Evolutionary conservation across 106 monocot genomes (phyloP), one percentile per base, ranked within the genome.

Genomic region (Phalaenopsis equestris): DNA sequence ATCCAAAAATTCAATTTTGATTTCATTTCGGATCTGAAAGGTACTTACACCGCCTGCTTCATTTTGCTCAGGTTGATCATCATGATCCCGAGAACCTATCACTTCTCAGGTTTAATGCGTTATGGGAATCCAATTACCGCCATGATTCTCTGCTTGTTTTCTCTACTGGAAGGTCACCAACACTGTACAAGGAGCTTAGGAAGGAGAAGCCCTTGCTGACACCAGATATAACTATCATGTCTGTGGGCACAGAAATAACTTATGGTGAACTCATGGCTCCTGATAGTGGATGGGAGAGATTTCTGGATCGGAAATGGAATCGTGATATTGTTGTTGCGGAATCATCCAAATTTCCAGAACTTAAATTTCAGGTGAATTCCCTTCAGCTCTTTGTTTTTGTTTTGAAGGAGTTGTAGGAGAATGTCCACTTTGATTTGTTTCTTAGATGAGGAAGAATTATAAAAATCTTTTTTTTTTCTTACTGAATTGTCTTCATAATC

Each of bases 141-240:
- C 82, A 86, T 18, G 80, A 90, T 43, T 92, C 90, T 1, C 65
- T 92, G 42, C 77, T 92, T 8, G 87, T 92, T 39, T 92, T 90
- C 90, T 92, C 92, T 7, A 92, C 92, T 48, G 92, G 90, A 65
- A 90, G 92, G 56, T 88, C 92, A 3, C 92, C 90, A 0, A 86
- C 82, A 10, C 77, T 84, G 1, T 92, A 92, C 88, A 82, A 82
- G 75, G 61, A 87, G 72, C 79, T 92, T 6, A 80, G 87, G 65
- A 84, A 81, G 41, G 82, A 86, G 81, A 92, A 86, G 15, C 92
- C 92, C 8, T 73, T 92, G 78, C 23, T 92, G 11, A 92, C 92
- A 1, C 93, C 93, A 11, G 93, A 93, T 49, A 93, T 93, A 30
- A 86, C 88, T 2, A 88, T 93, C 56, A 87, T 87, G 85, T 93